phyloP scores from a whole-genome alignment of 305 asterid genomes.

The Withania somnifera region DNA sequence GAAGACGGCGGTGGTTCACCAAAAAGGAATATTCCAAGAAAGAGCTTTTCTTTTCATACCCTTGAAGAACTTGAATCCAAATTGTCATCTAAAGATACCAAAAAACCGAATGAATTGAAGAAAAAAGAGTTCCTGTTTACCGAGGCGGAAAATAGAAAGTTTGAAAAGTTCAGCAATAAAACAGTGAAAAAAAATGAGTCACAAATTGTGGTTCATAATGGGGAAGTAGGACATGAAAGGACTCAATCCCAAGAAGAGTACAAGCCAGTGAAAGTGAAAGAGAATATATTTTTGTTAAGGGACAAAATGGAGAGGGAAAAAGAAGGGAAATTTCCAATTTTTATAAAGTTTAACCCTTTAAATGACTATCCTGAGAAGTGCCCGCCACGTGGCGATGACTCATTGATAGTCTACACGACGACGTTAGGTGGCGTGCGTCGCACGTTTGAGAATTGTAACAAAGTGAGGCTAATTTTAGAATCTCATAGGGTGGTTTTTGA shows the following conservation, averaged over 20 bases:
- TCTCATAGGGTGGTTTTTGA: conserved; percentile 62
- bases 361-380: conserved; percentile 54
- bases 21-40: conserved; percentile 12
- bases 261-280: conserved; percentile 47
- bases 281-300: conserved; percentile 50
- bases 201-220: neutral
- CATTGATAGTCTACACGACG: conserved; percentile 75
- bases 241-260: neutral
- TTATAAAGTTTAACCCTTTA: conserved; percentile 48
- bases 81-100: conserved; percentile 9
- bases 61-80: conserved; percentile 71
- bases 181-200: neutral
- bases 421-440: conserved; percentile 81
- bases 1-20: neutral
- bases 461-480: conserved; percentile 54
- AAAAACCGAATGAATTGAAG: conserved; percentile 9
- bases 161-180: neutral
- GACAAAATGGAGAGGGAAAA: conserved; percentile 50
- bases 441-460: conserved; percentile 70
- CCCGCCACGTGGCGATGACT: conserved; percentile 65
- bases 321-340: conserved; percentile 36
- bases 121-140: conserved; percentile 1
- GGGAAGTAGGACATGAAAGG: neutral
- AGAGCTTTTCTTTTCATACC: conserved; percentile 56
- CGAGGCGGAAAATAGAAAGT: neutral